Base-by-base conservation (phyloP, 208 protist genomes). In the Trypanosoma scelopori region DNA sequence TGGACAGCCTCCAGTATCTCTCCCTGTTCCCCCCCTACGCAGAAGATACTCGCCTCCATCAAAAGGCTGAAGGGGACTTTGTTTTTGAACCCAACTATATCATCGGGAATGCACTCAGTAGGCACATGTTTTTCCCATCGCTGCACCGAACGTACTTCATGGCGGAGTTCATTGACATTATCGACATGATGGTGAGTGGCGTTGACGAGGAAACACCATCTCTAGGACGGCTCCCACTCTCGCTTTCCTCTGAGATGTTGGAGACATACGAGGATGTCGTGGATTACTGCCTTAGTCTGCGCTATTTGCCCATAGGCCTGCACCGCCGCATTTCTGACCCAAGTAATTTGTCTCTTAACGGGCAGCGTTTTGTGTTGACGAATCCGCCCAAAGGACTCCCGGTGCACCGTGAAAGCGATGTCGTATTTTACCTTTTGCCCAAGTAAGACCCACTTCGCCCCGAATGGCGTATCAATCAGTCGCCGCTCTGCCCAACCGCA, bases 11-110 rank as follows among this genome's bases (percentile, higher is more conserved):
- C 16, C 58, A 63, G 35, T 88, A 89, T 55, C 71, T 93, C n/a
- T 77, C 82, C 0, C 73, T 89, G 15, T 93, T 93, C 50, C 84
- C 87, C 5, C 87, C 84, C 6, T 82, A 86, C 73, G 79, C 79
- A 2, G 78, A 88, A 23, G 82, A 91, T 58, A 37, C 43, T 49
- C 74, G 68, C 12, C 66, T 93, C 53, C 74, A 78, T 60, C 41
- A 64, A n/a, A 88, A 85, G 66, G 84, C 87, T 0, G 76, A 85
- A 53, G 47, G 56, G 12, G 84, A 93, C 74, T 93, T 85, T 61
- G 84, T 91, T 18, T 93, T 89, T 70, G 84, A 91, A 69, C 87
- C 87, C 1, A 89, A 91, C 72, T 94, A 83, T 55, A 74, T 91
- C 47, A 87, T 94, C 53, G 87, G 87, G 46, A 94, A 94, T 56